Evolutionary conservation across 495 filamentous ascomycete species (phyloP), one percentile per base, ranked within the genome.

Genomic region (Trichoderma gamsii): DNA sequence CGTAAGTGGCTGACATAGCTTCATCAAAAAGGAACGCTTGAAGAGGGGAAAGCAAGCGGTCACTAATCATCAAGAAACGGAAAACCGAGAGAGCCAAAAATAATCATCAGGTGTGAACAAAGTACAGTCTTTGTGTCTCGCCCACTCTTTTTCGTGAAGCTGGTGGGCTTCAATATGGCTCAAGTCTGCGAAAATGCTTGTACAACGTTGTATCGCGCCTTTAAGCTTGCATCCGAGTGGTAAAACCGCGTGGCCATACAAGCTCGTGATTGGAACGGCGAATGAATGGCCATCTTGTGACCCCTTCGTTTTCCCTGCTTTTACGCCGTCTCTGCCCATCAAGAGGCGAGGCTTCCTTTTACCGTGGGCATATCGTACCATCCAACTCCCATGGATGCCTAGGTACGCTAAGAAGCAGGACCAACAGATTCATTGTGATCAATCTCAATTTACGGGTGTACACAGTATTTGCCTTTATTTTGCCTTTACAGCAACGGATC

Each of bases 151-250:
- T 7, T 38, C 8, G 3, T 38, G 35, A 38, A 4, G 35, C 5
- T 5, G 35, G 35, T 38, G 0, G 35, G 8, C 35, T 38, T 3
- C 8, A 38, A 52, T 15, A 46, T 18, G 43, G 43, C 49, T 52
- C 18, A 23, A 52, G 49, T 6, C 18, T 21, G n/a, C 7, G 4
- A 21, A 21, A 21, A 52, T n/a, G 49, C 56, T 13, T 32, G 56
- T 61, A 61, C 56, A 61, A 61, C 56, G 56, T 61, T 61, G 56
- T 61, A 61, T 61, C 56, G 56, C 56, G 56, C 56, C 56, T 25
- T 61, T 61, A 61, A 61, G 56, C 56, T 61, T 61, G 56, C 56
- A 29, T 61, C 27, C 56, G 56, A 61, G 56, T 9, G 25, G 32
- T 61, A 61, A 61, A 61, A 61, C 56, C 56, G 56, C 56, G 56